Percentiles rank a stretch among this genome's conserved stretches.
phyloP scores from a whole-genome alignment of 306 rosid species.

The Sicyos edulis region DNA sequence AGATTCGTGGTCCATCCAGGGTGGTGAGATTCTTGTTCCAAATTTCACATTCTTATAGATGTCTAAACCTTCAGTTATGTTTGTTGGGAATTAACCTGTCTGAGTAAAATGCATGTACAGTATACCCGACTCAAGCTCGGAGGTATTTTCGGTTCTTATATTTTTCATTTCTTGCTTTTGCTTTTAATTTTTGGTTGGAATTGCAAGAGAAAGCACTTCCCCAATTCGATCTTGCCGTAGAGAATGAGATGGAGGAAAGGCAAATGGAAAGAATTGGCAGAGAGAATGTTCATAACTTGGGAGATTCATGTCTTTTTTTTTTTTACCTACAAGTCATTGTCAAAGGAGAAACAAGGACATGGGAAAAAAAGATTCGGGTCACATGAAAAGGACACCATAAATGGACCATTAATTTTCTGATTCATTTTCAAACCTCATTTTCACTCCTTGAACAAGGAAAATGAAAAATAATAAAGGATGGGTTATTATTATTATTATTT shows the following conservation, averaged over 20 bases:
- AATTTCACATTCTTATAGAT: neutral
- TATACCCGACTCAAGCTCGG: neutral
- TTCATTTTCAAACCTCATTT: neutral
- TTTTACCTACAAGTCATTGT: no score
- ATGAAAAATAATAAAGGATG: no score
- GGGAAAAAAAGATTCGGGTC: neutral
- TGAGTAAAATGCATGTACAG: neutral
- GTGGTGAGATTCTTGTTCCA: conserved; percentile 53
- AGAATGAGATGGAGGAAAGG: neutral
- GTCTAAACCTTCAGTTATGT: neutral
- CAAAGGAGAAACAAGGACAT: neutral
- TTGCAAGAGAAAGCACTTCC: neutral
- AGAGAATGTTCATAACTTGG: neutral
- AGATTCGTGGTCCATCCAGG: conserved; percentile 86
- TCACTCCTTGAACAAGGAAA: neutral
- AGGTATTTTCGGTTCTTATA: neutral
- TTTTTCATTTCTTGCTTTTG: neutral
- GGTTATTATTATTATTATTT: neutral
- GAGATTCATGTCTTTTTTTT: no score
- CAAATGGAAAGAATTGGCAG: neutral
- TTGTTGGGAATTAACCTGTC: conserved; percentile 12
- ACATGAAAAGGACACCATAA: neutral
- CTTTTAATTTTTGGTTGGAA: neutral
- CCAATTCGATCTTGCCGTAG: neutral
- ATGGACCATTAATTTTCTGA: neutral